Base-by-base conservation (phyloP, 2,329 filamentous ascomycete species). In the Pestalotiopsis sp. region DNA sequence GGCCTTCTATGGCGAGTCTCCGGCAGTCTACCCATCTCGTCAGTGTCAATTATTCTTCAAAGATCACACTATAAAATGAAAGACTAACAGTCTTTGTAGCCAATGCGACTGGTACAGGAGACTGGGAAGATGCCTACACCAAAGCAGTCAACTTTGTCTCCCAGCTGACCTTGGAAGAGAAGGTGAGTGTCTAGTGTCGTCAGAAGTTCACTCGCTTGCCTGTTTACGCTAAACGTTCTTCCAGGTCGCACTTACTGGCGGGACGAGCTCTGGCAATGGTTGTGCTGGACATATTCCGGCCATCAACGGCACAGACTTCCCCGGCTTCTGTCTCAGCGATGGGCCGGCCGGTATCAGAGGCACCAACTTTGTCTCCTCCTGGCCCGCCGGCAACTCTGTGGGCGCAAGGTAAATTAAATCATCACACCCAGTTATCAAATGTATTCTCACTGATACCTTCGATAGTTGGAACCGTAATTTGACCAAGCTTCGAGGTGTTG, bases 401-500 rank as follows among this genome's bases (percentile, higher is more conserved):
- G 81, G 81, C 72, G 80, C 78, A n/a, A 82, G 76, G 76, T 78
- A 70, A 60, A 38, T 49, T 13, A 5, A 23, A 27, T 13, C 20
- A 6, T 20, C 31, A 40, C 36, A 23, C 9, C 13, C 9, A 6
- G 52, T 64, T 27, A 17, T 27, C 17, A 52, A n/a, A 1, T 49
- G 11, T 11, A n/a, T 20, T 31, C 17, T 17, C 0, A 5, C 62
- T 65, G 20, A 65, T n/a, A 20, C 1, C 1, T 17, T 11, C 23
- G 17, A 13, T 38, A 78, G 77, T 65, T 97, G 93, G 92, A 92
- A 95, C 78, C 90, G 89, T 69, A 82, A 87, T 9, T 85, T 95
- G 58, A 89, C 92, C 68, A 89, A 89, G 74, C 82, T 85, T 65
- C 88, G 93, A 64, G 93, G 90, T 40, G 81, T 87, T 65, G 91